Conservation (phyloP, 768 basidiomycete species). For the Wakefieldia striispora region DNA sequence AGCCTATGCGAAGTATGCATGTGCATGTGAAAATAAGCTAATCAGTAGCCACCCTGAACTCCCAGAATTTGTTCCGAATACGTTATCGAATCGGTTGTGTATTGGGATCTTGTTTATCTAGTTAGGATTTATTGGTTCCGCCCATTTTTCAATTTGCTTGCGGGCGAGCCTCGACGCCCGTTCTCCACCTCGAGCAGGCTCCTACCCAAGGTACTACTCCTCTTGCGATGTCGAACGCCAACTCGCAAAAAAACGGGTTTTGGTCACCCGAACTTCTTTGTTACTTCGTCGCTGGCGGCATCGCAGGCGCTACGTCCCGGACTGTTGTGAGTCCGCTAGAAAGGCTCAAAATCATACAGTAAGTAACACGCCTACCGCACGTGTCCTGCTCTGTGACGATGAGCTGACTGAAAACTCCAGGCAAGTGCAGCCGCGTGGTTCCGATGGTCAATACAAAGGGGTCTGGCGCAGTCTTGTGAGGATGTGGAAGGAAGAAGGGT, state of each 20-base stretch:
- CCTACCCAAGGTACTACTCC: conserved; percentile 5
- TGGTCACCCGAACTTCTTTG: conserved; percentile 34
- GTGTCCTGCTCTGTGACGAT: not conserved
- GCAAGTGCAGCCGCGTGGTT: conserved; percentile 80
- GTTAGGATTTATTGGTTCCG: conserved; percentile 2
- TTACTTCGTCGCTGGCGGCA: conserved; percentile 55
- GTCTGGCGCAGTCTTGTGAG: conserved; percentile 81
- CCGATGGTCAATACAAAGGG: conserved; percentile 71
- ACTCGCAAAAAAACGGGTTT: conserved; percentile 28
- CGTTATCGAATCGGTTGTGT: too few species aligned
- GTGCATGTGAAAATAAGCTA: too few species aligned
- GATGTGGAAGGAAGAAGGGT: conserved; percentile 91
- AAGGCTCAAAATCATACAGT: conserved; percentile 96
- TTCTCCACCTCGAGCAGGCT: conserved; percentile 3
- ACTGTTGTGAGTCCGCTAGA: conserved; percentile 93
- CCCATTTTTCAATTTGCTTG: not conserved
- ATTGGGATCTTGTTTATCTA: not conserved
- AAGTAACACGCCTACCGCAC: conserved; percentile 30
- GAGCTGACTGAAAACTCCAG: conserved; percentile 37
- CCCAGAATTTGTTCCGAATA: too few species aligned
- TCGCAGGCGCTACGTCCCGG: conserved; percentile 67
- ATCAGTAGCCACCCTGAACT: too few species aligned
- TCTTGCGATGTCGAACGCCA: conserved; percentile 22
- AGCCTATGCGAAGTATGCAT: too few species aligned
- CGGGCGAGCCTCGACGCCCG: not conserved